These are phyloP conservation scores for Solanum peruvianum DNA, from an alignment of 257 asterid species.

Conservation along the genomic window DNA sequence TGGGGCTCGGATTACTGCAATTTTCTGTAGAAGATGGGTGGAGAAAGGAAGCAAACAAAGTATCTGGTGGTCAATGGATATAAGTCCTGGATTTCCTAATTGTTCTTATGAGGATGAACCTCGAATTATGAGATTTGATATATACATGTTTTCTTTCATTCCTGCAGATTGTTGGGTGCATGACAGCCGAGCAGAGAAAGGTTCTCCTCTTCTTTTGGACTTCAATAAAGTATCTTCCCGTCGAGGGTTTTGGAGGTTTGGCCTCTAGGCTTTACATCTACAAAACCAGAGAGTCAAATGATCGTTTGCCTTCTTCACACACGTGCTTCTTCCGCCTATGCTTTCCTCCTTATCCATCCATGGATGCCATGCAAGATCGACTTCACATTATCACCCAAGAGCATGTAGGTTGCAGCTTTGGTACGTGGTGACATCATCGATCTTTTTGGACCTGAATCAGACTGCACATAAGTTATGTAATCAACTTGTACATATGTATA, in stretches of 20 bases:
- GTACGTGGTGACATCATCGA: slow-evolving; percentile 49
- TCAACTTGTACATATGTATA: slow-evolving; percentile 1
- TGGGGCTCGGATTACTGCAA: neutral
- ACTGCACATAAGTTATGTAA: slow-evolving; percentile 32
- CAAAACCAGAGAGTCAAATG: slow-evolving; percentile 33
- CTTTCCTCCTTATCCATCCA: slow-evolving; percentile 61
- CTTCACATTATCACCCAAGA: slow-evolving; percentile 67
- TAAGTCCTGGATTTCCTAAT: neutral
- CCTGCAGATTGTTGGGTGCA: slow-evolving; percentile 50
- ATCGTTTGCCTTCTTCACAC: slow-evolving; percentile 85
- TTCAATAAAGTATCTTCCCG: slow-evolving; percentile 71
- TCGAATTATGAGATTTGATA: neutral
- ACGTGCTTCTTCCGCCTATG: slow-evolving; percentile 91
- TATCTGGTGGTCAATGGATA: neutral
- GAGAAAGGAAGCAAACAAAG: neutral
- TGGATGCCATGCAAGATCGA: slow-evolving; percentile 38
- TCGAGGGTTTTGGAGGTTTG: slow-evolving; percentile 87
- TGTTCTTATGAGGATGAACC: neutral
- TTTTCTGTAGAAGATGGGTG: neutral
- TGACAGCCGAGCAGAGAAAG: slow-evolving; percentile 74
- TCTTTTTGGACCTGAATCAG: slow-evolving; percentile 3
- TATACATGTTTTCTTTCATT: neutral
- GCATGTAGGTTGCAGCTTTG: slow-evolving; percentile 94
- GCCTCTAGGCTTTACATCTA: slow-evolving; percentile 69
- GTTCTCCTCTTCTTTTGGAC: slow-evolving; percentile 97